Base-by-base conservation (phyloP, 352 stramenopile species). In the Plasmopara halstedii region DNA sequence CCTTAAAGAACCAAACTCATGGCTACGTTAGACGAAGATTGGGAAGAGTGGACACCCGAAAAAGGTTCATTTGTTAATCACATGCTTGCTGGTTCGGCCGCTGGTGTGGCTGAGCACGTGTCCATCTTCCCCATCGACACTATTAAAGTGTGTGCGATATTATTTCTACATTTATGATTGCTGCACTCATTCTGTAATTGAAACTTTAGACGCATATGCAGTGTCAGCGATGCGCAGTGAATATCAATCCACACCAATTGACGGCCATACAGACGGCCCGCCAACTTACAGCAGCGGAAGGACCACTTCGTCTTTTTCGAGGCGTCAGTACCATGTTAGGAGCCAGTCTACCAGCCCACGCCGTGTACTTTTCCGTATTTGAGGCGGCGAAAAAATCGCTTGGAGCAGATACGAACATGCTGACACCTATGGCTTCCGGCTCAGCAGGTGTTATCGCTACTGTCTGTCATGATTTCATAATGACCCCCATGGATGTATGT, bases 251-350 rank as follows among this genome's bases (percentile, higher is more conserved):
- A 34, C 23, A 84, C 4, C 55, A 75, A 35, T 48, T 88, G 23
- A 77, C 75, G 37, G 77, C 80, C 22, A 66, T 65, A 7, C 64
- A 85, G 37, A 92, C 80, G 7, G 73, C 65, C 3, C 67, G 71
- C 34, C 67, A 70, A 32, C 67, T 92, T 20, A 50, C 89, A 31
- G 50, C 66, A 0, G 64, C 86, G 47, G 77, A 92, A 68, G 80
- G 80, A 0, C 64, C 77, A 25, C 41, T 83, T 17, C 70, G 96
- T 32, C 69, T 99, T 22, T 99, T 97, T 77, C 76, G 96, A 42
- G 97, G 96, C 34, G 96, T 99, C 15, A 97, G 96, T 50, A 97
- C 94, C 15, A 98, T 99, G 76, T 83, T 99, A 23, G 68, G 94
- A 2, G 96, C 93, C n/a, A 99, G 95, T 80, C 78, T 99, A 42